Percentiles rank a stretch among this genome's conserved stretches.
Conservation (phyloP, 2,329 filamentous ascomycete genomes). For the Scedosporium aurantiacum region DNA sequence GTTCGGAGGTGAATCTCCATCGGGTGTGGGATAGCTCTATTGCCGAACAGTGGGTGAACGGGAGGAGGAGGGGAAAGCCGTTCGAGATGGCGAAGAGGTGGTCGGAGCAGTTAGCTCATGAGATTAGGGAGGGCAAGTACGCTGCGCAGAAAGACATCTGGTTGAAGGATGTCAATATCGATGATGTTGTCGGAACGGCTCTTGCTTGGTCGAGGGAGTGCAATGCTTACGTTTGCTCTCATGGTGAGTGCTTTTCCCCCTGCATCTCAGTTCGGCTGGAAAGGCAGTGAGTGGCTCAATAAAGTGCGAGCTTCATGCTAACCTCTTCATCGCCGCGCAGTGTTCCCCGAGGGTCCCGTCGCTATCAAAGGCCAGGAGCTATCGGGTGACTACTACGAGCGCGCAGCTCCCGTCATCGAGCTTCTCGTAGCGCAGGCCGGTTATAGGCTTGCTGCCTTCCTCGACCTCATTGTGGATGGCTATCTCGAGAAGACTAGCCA, state of each 20-base stretch:
- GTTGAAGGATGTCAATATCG: slow-evolving; percentile 45
- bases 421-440: slow-evolving; percentile 57
- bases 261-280: background rate
- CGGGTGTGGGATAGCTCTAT: slow-evolving; percentile 65
- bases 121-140: slow-evolving; percentile 48
- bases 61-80: slow-evolving; percentile 40
- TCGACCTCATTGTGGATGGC: slow-evolving; percentile 47
- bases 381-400: slow-evolving; percentile 50
- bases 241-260: slow-evolving; percentile 32
- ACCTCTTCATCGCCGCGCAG: slow-evolving; percentile 16
- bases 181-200: slow-evolving; percentile 42
- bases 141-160: slow-evolving; percentile 36
- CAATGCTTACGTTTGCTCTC: slow-evolving; percentile 50
- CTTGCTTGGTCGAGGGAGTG: slow-evolving; percentile 53
- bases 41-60: slow-evolving; percentile 44
- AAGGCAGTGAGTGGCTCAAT: background rate
- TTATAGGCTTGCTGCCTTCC: slow-evolving; percentile 55
- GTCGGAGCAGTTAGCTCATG: slow-evolving; percentile 42
- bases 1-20: slow-evolving; percentile 51
- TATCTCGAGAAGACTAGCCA: background rate
- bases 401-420: slow-evolving; percentile 53
- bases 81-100: slow-evolving; percentile 41
- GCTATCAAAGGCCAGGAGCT: slow-evolving; percentile 51
- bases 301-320: slow-evolving; percentile 12
- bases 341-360: slow-evolving; percentile 49